phyloP scores from a whole-genome alignment of 305 asterid genomes.

The Fraxinus sp. region DNA sequence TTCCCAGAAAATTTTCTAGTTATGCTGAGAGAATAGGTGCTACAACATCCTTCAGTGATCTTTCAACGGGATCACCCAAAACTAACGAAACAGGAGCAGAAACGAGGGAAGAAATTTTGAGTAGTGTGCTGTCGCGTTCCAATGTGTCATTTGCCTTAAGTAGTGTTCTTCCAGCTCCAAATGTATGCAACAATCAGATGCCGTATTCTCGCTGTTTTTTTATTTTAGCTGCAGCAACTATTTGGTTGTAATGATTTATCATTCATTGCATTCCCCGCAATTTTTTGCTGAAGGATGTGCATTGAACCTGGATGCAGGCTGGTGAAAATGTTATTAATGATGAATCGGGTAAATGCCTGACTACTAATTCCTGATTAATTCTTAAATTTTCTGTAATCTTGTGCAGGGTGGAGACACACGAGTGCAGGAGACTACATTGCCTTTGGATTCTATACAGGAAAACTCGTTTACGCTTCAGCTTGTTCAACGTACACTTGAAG shows the following conservation, averaged over 20 bases:
- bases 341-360: conserved; percentile 12
- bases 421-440: conserved; percentile 39
- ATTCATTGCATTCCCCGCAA: background rate
- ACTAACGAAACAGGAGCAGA: conserved; percentile 88
- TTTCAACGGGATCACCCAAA: conserved; percentile 73
- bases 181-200: conserved; percentile 47
- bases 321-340: background rate
- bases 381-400: conserved; percentile 19
- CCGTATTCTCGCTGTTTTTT: conserved; percentile 20
- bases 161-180: conserved; percentile 43
- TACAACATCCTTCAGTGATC: conserved; percentile 56
- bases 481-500: conserved; percentile 85
- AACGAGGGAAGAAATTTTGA: conserved; percentile 77
- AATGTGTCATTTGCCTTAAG: conserved; percentile 51
- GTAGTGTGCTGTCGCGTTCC: conserved; percentile 60
- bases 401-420: conserved; percentile 61
- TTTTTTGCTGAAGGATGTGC: background rate
- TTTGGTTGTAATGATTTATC: conserved; percentile 15
- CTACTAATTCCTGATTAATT: background rate
- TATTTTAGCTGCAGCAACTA: conserved; percentile 13
- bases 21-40: conserved; percentile 94
- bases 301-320: conserved; percentile 1
- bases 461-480: conserved; percentile 84
- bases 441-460: conserved; percentile 68
- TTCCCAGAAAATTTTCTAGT: conserved; percentile 70